Percentiles rank a stretch among this genome's conserved stretches.
Evolutionary conservation across 345 rosid genomes (phyloP).

Genomic region (Sonneratia caseolaris): DNA sequence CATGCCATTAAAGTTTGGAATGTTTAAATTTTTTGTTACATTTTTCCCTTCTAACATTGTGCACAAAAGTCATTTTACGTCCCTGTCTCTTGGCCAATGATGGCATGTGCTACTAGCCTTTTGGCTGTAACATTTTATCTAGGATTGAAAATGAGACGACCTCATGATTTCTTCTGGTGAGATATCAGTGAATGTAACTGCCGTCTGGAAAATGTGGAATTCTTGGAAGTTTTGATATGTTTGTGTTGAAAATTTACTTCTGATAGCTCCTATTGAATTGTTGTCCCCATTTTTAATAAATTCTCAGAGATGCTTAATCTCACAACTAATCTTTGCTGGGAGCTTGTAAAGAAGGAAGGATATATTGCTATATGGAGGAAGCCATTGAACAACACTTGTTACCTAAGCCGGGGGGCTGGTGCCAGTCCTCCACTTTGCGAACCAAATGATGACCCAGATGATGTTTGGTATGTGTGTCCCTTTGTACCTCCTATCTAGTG

Average conservation of each 20-base stretch:
- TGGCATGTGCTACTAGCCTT: background rate
- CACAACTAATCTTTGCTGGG: conserved; percentile 86
- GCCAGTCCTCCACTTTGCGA: conserved; percentile 62
- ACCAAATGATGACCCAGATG: conserved; percentile 73
- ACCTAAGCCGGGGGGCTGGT: conserved; percentile 61
- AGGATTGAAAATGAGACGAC: background rate
- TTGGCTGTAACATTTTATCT: background rate
- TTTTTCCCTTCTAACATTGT: background rate
- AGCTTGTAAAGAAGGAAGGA: conserved; percentile 88
- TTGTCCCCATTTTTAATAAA: conserved; percentile 1
- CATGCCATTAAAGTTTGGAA: background rate
- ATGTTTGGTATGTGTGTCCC: conserved; percentile 53
- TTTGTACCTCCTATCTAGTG: background rate
- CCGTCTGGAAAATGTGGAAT: background rate
- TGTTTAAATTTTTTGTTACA: background rate
- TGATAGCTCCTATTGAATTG: background rate
- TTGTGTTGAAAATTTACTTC: background rate
- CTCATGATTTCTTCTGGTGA: background rate
- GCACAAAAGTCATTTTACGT: background rate
- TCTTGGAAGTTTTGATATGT: background rate
- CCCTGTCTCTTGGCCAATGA: background rate
- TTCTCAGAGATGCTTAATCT: conserved; percentile 80
- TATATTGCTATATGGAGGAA: conserved; percentile 92
- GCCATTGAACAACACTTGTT: conserved; percentile 72
- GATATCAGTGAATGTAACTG: background rate